Percentiles rank a stretch among this genome's conserved stretches.
Conservation (phyloP, 2,329 filamentous ascomycete genomes). For the Didymella pinodella region DNA sequence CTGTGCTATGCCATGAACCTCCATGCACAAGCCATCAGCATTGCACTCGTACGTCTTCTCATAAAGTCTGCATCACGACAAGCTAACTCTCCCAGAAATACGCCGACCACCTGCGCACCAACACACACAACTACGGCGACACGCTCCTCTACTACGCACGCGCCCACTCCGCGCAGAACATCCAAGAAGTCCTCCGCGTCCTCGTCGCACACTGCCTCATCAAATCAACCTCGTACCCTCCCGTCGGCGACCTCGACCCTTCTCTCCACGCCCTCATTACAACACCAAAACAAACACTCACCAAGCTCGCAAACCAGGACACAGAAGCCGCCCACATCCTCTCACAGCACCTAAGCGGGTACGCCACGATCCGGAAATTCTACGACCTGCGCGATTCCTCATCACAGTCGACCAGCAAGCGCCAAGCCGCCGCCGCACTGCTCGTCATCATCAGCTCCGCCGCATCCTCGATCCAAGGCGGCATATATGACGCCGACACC, state of each 20-base stretch:
- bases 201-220: constrained; percentile 87
- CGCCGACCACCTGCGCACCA: constrained; percentile 76
- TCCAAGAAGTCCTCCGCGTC: constrained; percentile 84
- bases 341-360: constrained; percentile 86
- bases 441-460: constrained; percentile 86
- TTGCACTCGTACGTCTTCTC: constrained; percentile 73
- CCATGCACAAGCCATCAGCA: constrained; percentile 77
- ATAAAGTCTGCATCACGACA: neutral
- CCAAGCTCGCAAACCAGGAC: constrained; percentile 75
- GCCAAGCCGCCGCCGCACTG: constrained; percentile 75
- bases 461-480: constrained; percentile 89
- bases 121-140: constrained; percentile 81
- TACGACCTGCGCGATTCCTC: constrained; percentile 82
- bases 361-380: constrained; percentile 88
- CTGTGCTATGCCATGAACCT: constrained; percentile 82
- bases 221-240: constrained; percentile 82
- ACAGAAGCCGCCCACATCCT: constrained; percentile 82
- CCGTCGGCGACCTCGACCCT: constrained; percentile 73
- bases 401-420: constrained; percentile 67
- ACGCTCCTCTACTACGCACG: constrained; percentile 91
- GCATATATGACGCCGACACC: constrained; percentile 80
- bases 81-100: constrained; percentile 68
- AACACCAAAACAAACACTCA: constrained; percentile 75
- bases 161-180: constrained; percentile 77
- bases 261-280: constrained; percentile 74